Evolutionary conservation across 306 rosid genomes (phyloP).

Genomic region (Ormosia semicastrata): DNA sequence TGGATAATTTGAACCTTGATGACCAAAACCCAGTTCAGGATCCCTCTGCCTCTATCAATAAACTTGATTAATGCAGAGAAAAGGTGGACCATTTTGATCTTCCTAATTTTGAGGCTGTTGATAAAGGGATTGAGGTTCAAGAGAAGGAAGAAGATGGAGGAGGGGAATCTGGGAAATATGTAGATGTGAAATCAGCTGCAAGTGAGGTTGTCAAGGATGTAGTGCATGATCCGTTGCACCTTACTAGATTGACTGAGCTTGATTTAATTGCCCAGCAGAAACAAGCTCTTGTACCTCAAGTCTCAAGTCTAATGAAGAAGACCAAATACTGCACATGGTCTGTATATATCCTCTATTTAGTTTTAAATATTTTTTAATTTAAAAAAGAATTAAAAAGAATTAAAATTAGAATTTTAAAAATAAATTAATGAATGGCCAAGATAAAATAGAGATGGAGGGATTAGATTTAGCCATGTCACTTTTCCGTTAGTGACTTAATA

Average conservation of each 20-base stretch:
- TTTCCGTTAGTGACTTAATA: too few species aligned
- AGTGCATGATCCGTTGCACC: slow-evolving; percentile 45
- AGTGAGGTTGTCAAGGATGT: slow-evolving; percentile 79
- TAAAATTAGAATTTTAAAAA: too few species aligned
- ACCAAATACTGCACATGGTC: neutral
- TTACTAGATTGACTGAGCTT: slow-evolving; percentile 23
- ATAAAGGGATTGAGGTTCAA: slow-evolving; percentile 70
- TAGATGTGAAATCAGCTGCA: slow-evolving; percentile 45
- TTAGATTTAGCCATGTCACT: too few species aligned
- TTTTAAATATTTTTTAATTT: too few species aligned
- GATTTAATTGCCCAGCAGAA: neutral
- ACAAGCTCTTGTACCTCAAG: neutral
- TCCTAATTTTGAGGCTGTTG: slow-evolving; percentile 78
- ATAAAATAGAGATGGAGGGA: too few species aligned
- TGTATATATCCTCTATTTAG: too few species aligned
- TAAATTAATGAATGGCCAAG: too few species aligned
- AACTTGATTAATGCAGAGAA: slow-evolving; percentile 39
- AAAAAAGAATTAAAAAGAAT: neutral
- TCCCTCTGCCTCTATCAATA: slow-evolving; percentile 35
- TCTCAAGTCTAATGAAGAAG: neutral
- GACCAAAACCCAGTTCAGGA: slow-evolving; percentile 53
- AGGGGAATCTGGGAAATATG: neutral
- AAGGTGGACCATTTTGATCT: slow-evolving; percentile 71
- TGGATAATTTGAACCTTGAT: slow-evolving; percentile 73
- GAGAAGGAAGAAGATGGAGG: slow-evolving; percentile 40